Percentiles rank a stretch among this genome's conserved stretches.
These are phyloP conservation scores for Magnusiomyces fungicola DNA, from an alignment of 1,139 yeast species.

Conservation along the genomic window DNA sequence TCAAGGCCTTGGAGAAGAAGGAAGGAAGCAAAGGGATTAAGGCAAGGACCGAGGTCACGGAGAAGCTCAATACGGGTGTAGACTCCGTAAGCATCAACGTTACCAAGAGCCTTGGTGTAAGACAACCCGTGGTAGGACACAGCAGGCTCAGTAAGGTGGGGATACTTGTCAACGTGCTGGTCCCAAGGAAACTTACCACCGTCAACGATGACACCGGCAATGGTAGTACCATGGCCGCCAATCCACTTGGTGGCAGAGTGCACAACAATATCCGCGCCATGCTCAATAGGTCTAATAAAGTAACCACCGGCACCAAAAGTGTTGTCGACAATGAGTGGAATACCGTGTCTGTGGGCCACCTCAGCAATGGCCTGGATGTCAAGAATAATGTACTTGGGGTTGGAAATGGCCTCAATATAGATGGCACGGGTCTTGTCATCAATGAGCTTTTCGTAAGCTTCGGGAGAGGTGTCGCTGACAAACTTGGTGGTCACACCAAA, in stretches of 20 bases:
- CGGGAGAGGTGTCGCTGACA: constrained; percentile 68
- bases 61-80: constrained; percentile 79
- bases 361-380: constrained; percentile 73
- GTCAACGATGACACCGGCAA: constrained; percentile 86
- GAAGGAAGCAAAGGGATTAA: constrained; percentile 86
- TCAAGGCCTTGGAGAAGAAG: constrained; percentile 85
- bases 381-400: constrained; percentile 88
- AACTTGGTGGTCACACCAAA: constrained; percentile 80
- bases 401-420: constrained; percentile 85
- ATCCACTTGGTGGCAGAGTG: constrained; percentile 98
- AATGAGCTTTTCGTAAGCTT: constrained; percentile 59
- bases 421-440: constrained; percentile 85
- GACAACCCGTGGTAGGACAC: constrained; percentile 90
- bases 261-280: constrained; percentile 77
- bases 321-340: constrained; percentile 91
- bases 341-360: constrained; percentile 79
- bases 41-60: constrained; percentile 87
- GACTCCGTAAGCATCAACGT: constrained; percentile 60
- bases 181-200: constrained; percentile 91
- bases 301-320: constrained; percentile 97
- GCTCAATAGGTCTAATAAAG: constrained; percentile 74
- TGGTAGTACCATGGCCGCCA: constrained; percentile 95
- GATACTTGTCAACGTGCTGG: constrained; percentile 73
- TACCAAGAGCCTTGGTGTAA: constrained; percentile 74
- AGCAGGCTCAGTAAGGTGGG: constrained; percentile 83